Base-by-base conservation (phyloP, 2,329 filamentous ascomycete species). In the Fusarium pseudocircinatum region DNA sequence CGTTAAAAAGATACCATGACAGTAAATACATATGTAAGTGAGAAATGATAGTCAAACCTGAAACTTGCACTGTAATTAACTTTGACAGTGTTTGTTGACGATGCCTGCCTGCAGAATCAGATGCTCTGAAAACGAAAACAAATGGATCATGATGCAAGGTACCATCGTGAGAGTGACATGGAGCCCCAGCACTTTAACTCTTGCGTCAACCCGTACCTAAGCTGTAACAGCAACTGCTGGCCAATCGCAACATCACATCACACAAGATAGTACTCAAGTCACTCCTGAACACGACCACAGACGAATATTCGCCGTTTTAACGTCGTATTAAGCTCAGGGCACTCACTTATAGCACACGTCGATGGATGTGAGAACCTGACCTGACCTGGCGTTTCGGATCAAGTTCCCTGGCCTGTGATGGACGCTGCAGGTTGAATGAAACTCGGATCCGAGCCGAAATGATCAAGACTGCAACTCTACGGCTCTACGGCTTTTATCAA, bases 181-280 rank as follows among this genome's bases (percentile, higher is more conserved):
- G 46, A 65, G 40, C 12, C 43, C 44, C 32, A 49, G 52, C 36
- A 50, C 46, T 42, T 37, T 28, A 24, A 50, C 24, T 61, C 49
- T 56, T 63, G 49, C 42, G 32, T 50, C 56, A 50, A 50, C 56
- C n/a, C 24, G 30, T 37, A 37, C 16, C 1, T 18, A 37, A 56
- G 43, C 60, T 67, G 62, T 67, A 67, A 36, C 44, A 40, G 52
- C 26, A 53, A 30, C 37, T 16, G 42, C 24, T 32, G 43, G 32
- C 69, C 69, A 69, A 72, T 72, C 69, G 69, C 60, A 65, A 72
- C 60, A 44, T 28, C 44, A 72, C 44, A 53, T 28, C 40, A 37
- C 52, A 58, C 24, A 37, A 39, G n/a, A 24, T 16, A n/a, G n/a
- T n/a, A 28, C 39, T 34, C 15, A 26, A 52, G n/a, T 36, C 36